Evolutionary conservation across 176 grass and related monocot species (phyloP).

Genomic region (Musa acuminata): DNA sequence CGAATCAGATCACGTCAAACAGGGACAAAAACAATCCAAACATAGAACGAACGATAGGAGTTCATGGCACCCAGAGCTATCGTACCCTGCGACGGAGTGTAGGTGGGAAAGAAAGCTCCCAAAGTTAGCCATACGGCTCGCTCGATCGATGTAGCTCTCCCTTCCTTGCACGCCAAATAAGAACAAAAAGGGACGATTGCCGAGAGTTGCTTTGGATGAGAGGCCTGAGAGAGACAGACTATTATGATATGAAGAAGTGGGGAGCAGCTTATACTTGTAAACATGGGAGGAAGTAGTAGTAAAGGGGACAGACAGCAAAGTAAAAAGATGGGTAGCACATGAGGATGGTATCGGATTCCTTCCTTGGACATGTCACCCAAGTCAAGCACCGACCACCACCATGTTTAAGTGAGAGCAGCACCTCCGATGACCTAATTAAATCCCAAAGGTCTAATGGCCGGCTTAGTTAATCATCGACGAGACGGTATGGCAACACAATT

Average conservation of each 20-base stretch:
- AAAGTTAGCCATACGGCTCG: slow-evolving; percentile 27
- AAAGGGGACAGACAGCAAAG: too few relatives aligned
- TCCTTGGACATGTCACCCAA: not conserved
- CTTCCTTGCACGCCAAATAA: not conserved
- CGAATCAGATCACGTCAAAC: not conserved
- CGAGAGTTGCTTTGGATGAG: not conserved
- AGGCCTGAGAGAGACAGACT: not conserved
- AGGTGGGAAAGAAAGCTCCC: slow-evolving; percentile 58
- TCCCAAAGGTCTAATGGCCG: too few relatives aligned
- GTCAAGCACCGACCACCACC: too few relatives aligned
- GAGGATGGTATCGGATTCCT: not conserved
- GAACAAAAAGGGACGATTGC: not conserved
- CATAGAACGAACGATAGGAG: too few relatives aligned
- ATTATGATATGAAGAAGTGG: not conserved
- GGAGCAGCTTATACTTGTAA: not conserved
- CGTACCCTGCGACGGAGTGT: slow-evolving; percentile 58
- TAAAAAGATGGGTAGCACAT: too few relatives aligned
- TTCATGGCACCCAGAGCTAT: too few relatives aligned
- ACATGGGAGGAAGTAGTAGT: not conserved
- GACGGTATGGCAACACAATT: too few relatives aligned
- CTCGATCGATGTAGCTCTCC: not conserved
- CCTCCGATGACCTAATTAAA: too few relatives aligned
- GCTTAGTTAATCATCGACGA: too few relatives aligned
- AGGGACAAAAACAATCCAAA: not conserved
- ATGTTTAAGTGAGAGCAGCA: too few relatives aligned